Evolutionary conservation across 2,329 filamentous ascomycete genomes (phyloP), one percentile per base, ranked within the genome.

Genomic region (Sporothrix mexicana): DNA sequence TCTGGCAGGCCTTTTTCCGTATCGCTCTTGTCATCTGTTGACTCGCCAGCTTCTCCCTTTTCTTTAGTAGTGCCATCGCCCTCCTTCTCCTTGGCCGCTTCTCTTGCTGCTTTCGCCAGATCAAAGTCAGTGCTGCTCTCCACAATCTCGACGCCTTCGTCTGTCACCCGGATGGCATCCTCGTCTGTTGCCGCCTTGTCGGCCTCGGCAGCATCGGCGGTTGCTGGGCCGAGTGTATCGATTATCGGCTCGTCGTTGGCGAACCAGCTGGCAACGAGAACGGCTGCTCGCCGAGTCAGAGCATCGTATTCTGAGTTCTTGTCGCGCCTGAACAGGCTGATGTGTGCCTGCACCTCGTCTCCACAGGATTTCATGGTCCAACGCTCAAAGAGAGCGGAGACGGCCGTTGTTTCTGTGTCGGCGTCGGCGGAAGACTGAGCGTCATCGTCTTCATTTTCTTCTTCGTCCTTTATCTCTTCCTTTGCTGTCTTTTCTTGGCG

Each of bases 331-430:
- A 93, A 93, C 85, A 93, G 83, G 77, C 83, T 86, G 79, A 90
- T 87, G 77, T 96, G 93, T 0, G 93, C 93, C 73, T 87, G 86
- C 0, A 93, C 88, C 81, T 97, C 93, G 76, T 94, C 92, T 1
- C 84, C 83, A 0, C 87, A 88, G 64, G 87, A 88, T 61, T 89
- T 86, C 78, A 96, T 92, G 45, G 91, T 86, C 53, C 81, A 80
- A 17, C 88, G 85, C 49, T 86, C 85, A 72, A 87, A 88, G 15
- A 87, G 76, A 6, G 51, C 53, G 0, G 77, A 9, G 77, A 74
- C 69, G 41, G 61, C 61, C 41, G 41, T 45, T 13, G 61, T 66
- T 47, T 66, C 61, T n/a, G 61, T 66, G 2, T 66, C 61, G 41
- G 13, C 47, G n/a, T 66, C 36, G 4, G 20, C n/a, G 20, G 59